phyloP scores from a whole-genome alignment of 2,329 filamentous ascomycete genomes.

The Bipolaris cookei region DNA sequence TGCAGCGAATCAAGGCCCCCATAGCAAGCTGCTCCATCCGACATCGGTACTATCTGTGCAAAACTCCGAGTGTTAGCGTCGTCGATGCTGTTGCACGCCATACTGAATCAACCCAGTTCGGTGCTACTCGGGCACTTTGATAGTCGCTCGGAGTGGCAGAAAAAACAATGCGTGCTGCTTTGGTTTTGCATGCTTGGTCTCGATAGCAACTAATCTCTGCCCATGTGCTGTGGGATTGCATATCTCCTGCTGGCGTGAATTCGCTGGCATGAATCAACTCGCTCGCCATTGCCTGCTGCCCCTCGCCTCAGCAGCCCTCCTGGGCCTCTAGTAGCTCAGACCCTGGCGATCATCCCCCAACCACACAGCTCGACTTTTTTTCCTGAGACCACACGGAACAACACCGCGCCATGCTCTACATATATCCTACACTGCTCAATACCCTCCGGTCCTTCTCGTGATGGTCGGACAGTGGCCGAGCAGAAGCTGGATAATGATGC shows the following conservation, averaged over 20 bases:
- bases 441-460: not conserved
- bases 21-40: not conserved
- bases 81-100: not conserved
- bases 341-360: slow-evolving; percentile 13
- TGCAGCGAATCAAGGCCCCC: not conserved
- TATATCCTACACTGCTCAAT: not conserved
- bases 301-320: slow-evolving; percentile 5
- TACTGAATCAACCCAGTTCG: not conserved
- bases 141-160: not conserved
- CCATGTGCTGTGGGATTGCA: not conserved
- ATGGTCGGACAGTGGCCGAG: slow-evolving; percentile 11
- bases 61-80: not conserved
- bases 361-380: not conserved
- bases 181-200: not conserved
- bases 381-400: not conserved
- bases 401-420: not conserved
- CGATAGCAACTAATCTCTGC: not conserved
- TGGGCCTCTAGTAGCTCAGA: slow-evolving; percentile 6
- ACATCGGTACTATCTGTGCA: slow-evolving; percentile 3
- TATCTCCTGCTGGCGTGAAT: too few species aligned
- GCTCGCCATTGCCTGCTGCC: slow-evolving; percentile 5
- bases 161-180: not conserved
- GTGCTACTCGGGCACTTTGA: not conserved
- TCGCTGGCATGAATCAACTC: slow-evolving; percentile 4
- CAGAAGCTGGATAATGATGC: slow-evolving; percentile 7